Percentiles rank a stretch among this genome's conserved stretches.
Conservation (phyloP, 2,329 filamentous ascomycete species). For the Tolypocladium inflatum region DNA sequence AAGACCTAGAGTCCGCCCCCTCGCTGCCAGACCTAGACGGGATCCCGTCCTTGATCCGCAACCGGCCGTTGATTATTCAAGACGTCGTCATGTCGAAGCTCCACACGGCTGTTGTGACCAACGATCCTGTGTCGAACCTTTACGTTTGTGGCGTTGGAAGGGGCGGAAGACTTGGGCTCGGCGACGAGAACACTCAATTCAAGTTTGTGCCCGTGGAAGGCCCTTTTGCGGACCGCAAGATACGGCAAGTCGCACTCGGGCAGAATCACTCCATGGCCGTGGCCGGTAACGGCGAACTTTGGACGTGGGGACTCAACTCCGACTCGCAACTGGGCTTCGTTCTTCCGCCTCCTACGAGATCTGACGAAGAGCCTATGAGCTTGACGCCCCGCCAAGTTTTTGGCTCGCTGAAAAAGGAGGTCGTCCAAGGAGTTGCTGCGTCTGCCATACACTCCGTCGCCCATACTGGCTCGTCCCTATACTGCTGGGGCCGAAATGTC, state of each 20-base stretch:
- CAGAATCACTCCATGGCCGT: conserved; percentile 87
- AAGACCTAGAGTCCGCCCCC: conserved; percentile 20
- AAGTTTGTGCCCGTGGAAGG: conserved; percentile 74
- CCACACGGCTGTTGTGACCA: conserved; percentile 80
- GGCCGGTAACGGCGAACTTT: conserved; percentile 78
- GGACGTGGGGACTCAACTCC: conserved; percentile 87
- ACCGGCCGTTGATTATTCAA: conserved; percentile 64
- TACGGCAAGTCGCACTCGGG: conserved; percentile 72
- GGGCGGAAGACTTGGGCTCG: conserved; percentile 79
- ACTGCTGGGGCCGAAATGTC: conserved; percentile 91
- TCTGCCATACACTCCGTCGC: conserved; percentile 88
- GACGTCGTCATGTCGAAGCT: conserved; percentile 85
- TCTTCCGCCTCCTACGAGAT: conserved; percentile 54
- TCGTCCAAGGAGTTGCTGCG: conserved; percentile 72
- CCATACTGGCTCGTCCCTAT: conserved; percentile 71
- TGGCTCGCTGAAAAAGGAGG: conserved; percentile 80
- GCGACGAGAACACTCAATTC: conserved; percentile 84
- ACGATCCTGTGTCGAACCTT: conserved; percentile 79
- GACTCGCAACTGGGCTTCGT: conserved; percentile 80
- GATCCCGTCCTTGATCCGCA: conserved; percentile 64
- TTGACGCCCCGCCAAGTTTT: conserved; percentile 79
- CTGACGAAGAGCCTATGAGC: conserved; percentile 79
- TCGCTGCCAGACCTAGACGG: conserved; percentile 30
- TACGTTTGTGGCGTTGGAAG: conserved; percentile 90
- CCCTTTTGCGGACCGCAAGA: conserved; percentile 63